A percentile compares a stretch with the other conserved stretches of the same genome.
Evolutionary conservation across 192 early-diverging fungal species (phyloP).

Genomic region (Tieghemiomyces parasiticus): DNA sequence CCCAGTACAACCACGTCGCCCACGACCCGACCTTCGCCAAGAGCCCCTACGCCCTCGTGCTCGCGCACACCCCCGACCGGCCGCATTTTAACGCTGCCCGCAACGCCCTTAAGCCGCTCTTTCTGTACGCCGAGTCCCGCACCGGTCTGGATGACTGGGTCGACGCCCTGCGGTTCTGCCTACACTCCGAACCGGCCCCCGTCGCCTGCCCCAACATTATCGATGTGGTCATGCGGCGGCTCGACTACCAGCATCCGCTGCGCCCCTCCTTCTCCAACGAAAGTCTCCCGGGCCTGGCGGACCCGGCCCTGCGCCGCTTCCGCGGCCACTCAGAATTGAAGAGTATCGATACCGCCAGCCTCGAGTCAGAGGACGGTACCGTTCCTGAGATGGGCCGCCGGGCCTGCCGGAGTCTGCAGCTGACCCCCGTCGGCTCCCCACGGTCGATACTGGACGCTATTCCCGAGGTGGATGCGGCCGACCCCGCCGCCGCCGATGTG

Average conservation of each 20-base stretch:
- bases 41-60: constrained; percentile 2
- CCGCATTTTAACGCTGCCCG: background rate
- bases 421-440: background rate
- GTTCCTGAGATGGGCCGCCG: constrained; percentile 5
- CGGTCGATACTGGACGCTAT: background rate
- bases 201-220: background rate
- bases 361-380: background rate
- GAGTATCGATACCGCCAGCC: background rate
- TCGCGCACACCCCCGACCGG: background rate
- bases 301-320: background rate
- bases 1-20: background rate
- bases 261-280: constrained; percentile 5
- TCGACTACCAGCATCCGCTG: constrained; percentile 1
- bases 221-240: constrained; percentile 1
- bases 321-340: background rate
- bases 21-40: background rate
- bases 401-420: constrained; percentile 1
- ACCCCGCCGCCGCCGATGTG: background rate
- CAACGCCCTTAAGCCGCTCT: background rate
- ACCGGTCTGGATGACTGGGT: background rate
- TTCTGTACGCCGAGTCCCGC: background rate
- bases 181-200: background rate
- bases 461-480: background rate
- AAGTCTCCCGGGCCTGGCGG: background rate
- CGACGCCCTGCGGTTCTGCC: background rate